These are phyloP conservation scores for Backusella mclennaniae DNA, from an alignment of 192 early-diverging fungal species.

Conservation along the genomic window DNA sequence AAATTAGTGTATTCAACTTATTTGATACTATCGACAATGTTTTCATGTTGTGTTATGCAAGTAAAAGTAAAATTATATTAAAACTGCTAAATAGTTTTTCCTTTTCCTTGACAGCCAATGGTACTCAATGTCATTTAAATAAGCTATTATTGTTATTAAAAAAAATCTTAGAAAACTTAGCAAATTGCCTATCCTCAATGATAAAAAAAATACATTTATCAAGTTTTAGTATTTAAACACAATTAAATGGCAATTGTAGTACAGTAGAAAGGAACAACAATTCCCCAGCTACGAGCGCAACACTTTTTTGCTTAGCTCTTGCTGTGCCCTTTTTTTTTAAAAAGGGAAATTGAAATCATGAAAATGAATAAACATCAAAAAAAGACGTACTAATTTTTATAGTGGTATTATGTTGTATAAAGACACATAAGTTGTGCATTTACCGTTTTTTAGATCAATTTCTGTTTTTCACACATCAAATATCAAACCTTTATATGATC, in stretches of 20 bases:
- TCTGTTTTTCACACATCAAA: neutral
- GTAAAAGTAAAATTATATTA: neutral
- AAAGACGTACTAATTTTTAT: neutral
- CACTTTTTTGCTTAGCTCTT: neutral
- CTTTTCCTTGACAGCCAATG: neutral
- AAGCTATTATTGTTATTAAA: too few relatives aligned
- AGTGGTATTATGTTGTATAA: neutral
- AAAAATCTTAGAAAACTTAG: neutral
- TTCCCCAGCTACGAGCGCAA: neutral
- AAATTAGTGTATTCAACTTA: neutral
- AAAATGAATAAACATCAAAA: neutral
- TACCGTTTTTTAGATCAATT: neutral
- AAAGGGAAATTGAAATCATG: neutral
- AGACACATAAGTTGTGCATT: neutral
- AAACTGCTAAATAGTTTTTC: neutral
- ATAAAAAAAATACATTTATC: too few relatives aligned
- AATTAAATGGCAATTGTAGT: neutral
- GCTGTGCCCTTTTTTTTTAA: neutral
- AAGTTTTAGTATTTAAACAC: too few relatives aligned
- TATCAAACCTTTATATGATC: neutral
- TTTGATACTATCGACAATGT: neutral
- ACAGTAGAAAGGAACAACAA: neutral
- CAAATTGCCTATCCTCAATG: neutral
- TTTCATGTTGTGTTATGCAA: neutral
- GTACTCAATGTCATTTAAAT: too few relatives aligned